These are phyloP conservation scores for Medicago truncatula DNA, from an alignment of 306 rosid genomes.

Conservation along the genomic window DNA sequence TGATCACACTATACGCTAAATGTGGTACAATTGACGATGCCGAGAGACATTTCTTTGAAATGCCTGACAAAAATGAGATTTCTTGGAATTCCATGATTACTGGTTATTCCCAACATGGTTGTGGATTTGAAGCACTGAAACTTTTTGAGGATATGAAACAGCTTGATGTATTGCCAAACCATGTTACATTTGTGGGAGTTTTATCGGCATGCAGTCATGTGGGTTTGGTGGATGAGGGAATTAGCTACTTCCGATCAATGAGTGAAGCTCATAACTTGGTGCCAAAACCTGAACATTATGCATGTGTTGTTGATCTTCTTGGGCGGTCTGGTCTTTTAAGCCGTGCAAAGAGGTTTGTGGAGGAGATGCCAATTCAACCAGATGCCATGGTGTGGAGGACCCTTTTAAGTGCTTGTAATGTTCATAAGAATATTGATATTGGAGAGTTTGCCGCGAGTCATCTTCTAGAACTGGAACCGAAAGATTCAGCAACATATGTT, in stretches of 20 bases:
- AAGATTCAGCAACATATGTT: conserved; percentile 89
- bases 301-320: conserved; percentile 82
- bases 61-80: conserved; percentile 70
- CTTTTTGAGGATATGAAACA: conserved; percentile 79
- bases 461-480: conserved; percentile 82
- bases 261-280: conserved; percentile 64
- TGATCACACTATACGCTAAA: conserved; percentile 82
- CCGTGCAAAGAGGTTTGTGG: conserved; percentile 64
- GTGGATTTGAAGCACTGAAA: conserved; percentile 66
- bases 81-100: conserved; percentile 95
- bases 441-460: conserved; percentile 84
- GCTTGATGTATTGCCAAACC: conserved; percentile 64
- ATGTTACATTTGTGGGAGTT: conserved; percentile 83
- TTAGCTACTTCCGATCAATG: conserved; percentile 77
- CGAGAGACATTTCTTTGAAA: conserved; percentile 67
- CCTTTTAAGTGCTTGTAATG: conserved; percentile 78
- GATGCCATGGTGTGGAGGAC: conserved; percentile 93
- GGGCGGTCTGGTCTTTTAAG: conserved; percentile 77
- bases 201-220: conserved; percentile 92
- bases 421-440: conserved; percentile 70
- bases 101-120: conserved; percentile 86
- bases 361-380: conserved; percentile 79
- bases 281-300: conserved; percentile 88
- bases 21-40: conserved; percentile 80
- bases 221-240: conserved; percentile 82